phyloP scores from a whole-genome alignment of 768 basidiomycete species.

The Holtermanniella nyarrowii region DNA sequence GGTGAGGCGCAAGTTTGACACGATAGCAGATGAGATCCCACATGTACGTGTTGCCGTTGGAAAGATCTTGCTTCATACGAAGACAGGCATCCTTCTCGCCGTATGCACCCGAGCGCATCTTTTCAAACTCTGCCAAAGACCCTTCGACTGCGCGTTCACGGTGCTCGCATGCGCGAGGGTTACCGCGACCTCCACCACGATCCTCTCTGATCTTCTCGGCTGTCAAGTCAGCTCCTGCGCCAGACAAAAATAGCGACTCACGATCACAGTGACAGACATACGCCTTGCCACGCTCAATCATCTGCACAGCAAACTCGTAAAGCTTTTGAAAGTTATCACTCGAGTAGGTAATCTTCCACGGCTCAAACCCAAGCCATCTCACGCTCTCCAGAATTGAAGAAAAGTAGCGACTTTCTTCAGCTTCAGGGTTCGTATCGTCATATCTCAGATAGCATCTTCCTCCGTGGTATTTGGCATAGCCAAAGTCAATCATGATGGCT shows the following conservation, averaged over 20 bases:
- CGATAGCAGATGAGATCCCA: conserved; percentile 98
- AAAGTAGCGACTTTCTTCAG: conserved; percentile 91
- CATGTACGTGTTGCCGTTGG: conserved; percentile 93
- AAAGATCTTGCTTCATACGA: conserved; percentile 93
- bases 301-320: conserved; percentile 73
- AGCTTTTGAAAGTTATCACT: conserved; percentile 89
- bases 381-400: conserved; percentile 92
- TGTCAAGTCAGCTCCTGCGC: conserved; percentile 34
- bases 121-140: conserved; percentile 76
- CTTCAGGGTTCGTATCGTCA: conserved; percentile 98
- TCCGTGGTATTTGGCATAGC: conserved; percentile 89
- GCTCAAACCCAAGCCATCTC: conserved; percentile 94
- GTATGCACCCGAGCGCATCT: conserved; percentile 85
- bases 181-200: conserved; percentile 69
- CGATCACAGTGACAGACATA: conserved; percentile 95
- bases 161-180: conserved; percentile 75
- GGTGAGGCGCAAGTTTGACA: conserved; percentile 79
- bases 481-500: conserved; percentile 95
- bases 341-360: conserved; percentile 98
- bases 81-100: conserved; percentile 83
- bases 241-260: conserved; percentile 44
- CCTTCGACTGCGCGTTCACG: conserved; percentile 75
- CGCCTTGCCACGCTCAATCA: conserved; percentile 81
- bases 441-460: conserved; percentile 81
- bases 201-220: conserved; percentile 86